Base-by-base conservation (phyloP, 208 protist species). In the Herpetomonas samuelpessoai region DNA sequence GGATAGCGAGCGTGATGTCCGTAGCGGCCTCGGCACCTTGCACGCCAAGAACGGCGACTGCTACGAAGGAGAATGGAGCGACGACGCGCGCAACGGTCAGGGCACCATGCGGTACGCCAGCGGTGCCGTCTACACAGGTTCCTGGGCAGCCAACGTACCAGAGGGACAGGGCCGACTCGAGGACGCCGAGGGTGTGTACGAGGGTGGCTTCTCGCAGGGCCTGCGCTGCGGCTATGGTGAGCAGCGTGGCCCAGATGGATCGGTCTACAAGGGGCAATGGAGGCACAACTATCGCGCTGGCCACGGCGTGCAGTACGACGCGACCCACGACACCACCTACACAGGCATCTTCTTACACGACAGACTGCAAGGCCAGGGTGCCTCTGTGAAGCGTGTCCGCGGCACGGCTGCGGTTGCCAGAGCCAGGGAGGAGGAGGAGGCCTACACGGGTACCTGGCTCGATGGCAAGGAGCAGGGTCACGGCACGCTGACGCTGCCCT, bases 401-500 rank as follows among this genome's bases (percentile, higher is more conserved):
- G 28, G 46, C 38, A 65, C 53, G 49, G 71, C 58, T 9, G 41
- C 71, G n/a, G 63, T 65, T 24, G 49, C 62, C 51, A 44, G 22
- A n/a, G 24, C 26, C 9, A 54, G 53, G 3, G n/a, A 29, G 19
- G 24, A 65, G 18, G 19, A 2, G 31, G 70, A 89, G 55, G 65
- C 63, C 35, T 97, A 95, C 70, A 74, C 78, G 18, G 92, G 92
- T 24, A 81, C 75, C 21, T 97, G 88, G 87, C 54, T 83, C 24
- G 87, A 95, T 57, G 89, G 87, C 29, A 35, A 79, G 50, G 70
- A 78, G 53, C 88, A 97, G n/a, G 92, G 92, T 22, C 64, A 79
- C 52, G 88, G 92, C 46, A 88, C 87, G 3, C 54, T 78, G 47
- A 71, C 52, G 22, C 68, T 92, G n/a, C 70, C 79, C 30, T 93